Percentiles rank a stretch among this genome's conserved stretches.
Conservation (phyloP, 1,139 yeast species). For the Debaryomycetaceae sp. region DNA sequence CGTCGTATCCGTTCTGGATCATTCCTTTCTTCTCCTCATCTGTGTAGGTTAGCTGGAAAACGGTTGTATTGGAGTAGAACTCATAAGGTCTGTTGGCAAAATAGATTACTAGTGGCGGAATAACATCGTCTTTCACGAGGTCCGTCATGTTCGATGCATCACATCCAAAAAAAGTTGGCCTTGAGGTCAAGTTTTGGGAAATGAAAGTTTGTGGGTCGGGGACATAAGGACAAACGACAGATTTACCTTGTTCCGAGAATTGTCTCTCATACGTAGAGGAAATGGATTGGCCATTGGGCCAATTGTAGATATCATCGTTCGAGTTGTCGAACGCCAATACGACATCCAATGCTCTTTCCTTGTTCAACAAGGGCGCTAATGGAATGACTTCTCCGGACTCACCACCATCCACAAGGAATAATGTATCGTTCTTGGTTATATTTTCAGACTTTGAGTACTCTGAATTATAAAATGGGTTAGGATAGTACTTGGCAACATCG, state of each 20-base stretch:
- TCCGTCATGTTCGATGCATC: slow-evolving; percentile 37
- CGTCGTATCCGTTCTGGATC: slow-evolving; percentile 39
- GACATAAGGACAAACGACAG: slow-evolving; percentile 69
- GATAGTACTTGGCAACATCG: slow-evolving; percentile 41
- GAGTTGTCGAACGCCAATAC: slow-evolving; percentile 38
- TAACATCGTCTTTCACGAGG: slow-evolving; percentile 29
- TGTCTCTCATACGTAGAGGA: slow-evolving; percentile 59
- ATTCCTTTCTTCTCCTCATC: slow-evolving; percentile 34
- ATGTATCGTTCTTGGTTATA: slow-evolving; percentile 28
- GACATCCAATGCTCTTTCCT: slow-evolving; percentile 32
- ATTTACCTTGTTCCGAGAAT: slow-evolving; percentile 53
- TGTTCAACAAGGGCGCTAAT: slow-evolving; percentile 32
- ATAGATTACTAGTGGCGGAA: slow-evolving; percentile 38
- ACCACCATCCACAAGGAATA: slow-evolving; percentile 42
- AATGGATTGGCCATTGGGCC: slow-evolving; percentile 30
- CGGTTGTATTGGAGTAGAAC: slow-evolving; percentile 34
- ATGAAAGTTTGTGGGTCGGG: slow-evolving; percentile 65
- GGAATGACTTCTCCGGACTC: slow-evolving; percentile 39
- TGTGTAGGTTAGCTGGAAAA: slow-evolving; percentile 30
- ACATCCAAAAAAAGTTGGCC: slow-evolving; percentile 45
- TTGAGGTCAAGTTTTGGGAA: slow-evolving; percentile 35
- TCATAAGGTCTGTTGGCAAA: slow-evolving; percentile 41
- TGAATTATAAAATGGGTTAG: slow-evolving; percentile 52
- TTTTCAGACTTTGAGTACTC: slow-evolving; percentile 29
- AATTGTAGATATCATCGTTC: slow-evolving; percentile 27